Base-by-base conservation (phyloP, 352 stramenopile species). In the Phytopythium helicoides region DNA sequence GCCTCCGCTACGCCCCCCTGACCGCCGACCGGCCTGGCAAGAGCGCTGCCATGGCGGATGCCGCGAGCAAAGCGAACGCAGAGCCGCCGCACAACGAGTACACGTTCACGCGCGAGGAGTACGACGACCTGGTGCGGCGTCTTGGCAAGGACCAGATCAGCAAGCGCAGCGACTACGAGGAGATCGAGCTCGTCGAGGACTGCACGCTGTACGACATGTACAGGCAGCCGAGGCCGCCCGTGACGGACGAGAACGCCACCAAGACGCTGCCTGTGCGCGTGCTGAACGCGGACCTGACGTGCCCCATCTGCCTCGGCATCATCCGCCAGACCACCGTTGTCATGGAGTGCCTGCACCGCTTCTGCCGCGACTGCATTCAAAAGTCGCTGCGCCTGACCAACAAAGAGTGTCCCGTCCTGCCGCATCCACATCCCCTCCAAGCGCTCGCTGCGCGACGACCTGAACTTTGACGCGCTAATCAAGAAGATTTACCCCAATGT, bases 191-290 rank as follows among this genome's bases (percentile, higher is more conserved):
- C 19, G 68, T 96, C 25, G 84, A 94, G 35, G 86, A 89, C 56
- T 90, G 91, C 60, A 96, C 89, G 37, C 68, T 96, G 10, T 97
- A 87, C 59, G 89, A 97, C 58, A 81, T 97, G 38, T 92, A 95
- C 66, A 81, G 89, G 10, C 74, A 92, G 48, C 87, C 85, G 26
- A 73, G 88, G 5, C 64, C 68, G 34, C 81, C 76, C 8, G 71
- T 91, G 44, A 76, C 53, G 18, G 73, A 90, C 62, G 65, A 73
- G 1, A 54, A 33, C 5, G 80, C 72, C 11, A 89, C 72, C 25
- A 78, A 78, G 46, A 84, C 72, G 45, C 52, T 96, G 21, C 71
- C 75, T 4, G 64, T 91, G 47, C 68, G 81, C 40, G 62, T 83
- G 33, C 69, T 96, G 0, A 89, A 92, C 48, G 74, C 84, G 21